Base-by-base conservation (phyloP, 805 yeast genomes). In the Torulaspora franciscae region DNA sequence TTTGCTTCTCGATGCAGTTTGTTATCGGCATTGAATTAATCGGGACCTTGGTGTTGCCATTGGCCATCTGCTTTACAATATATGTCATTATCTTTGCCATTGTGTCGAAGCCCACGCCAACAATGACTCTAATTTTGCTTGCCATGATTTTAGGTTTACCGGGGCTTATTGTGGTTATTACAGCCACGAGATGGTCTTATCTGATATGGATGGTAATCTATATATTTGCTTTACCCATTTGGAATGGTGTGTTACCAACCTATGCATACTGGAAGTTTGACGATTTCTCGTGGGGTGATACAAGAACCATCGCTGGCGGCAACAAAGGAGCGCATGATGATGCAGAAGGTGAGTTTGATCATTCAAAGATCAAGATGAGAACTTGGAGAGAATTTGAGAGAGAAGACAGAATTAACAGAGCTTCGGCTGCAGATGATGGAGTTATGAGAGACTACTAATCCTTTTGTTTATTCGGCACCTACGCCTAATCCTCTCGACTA, bases 211-310 rank as follows among this genome's bases (percentile, higher is more conserved):
- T 88, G 83, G 42, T 79, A 26, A 74, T 88, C 46, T 90, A 90
- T 62, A 65, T 89, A 24, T 0, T 78, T 15, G 93, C 96, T 1
- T 75, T 90, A 48, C 96, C 96, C n/a, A 74, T 90, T 45, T 90
- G 97, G 97, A 90, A 89, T 65, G 83, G 90, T 58, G 80, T 88
- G 4, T 72, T 90, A 37, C 97, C 97, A 2, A 60, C 80, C 9
- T 88, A 90, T 65, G 84, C 96, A 0, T 89, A 74, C 64, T 90
- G 97, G 97, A 88, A 88, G 60, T 88, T 89, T 67, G 97, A 90
- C 66, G 96, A 90, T 63, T 90, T 90, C 67, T 80, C 89, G 62
- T 90, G 97, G 97, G 96, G 97, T 61, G 95, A 87, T 48, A 90
- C 96, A 2, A 76, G 96, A 71, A 75, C 81, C n/a, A 79, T 88